Base-by-base conservation (phyloP, 1,284 basidiomycete species). In the Exobasidium rhododendri region DNA sequence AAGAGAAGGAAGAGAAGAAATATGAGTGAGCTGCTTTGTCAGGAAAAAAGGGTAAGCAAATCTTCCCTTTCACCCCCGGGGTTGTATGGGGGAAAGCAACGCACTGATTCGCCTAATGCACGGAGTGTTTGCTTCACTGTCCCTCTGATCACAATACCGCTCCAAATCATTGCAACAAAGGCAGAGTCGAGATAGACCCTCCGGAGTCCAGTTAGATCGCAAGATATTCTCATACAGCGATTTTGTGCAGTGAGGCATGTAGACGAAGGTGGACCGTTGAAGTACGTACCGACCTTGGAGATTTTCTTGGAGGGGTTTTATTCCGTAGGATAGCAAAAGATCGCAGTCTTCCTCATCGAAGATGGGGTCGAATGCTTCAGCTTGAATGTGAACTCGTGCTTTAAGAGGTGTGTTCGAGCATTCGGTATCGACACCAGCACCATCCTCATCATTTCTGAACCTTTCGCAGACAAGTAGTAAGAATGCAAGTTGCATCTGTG, bases 231-330 rank as follows among this genome's bases (percentile, higher is more conserved):
- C 67, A 55, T 69, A 69, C 22, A 69, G 50, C 31, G 56, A 55
- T 20, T 51, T 50, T 11, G 66, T 62, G 46, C 67, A 69, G 30
- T 65, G 67, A 1, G 67, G 67, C 67, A 69, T 69, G 32, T 64
- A 69, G 5, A 62, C 54, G 3, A 69, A 30, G 20, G 65, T 65
- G 5, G 63, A 55, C 5, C 29, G 26, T n/a, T 56, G 20, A 3
- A 67, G 45, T n/a, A 31, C 17, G 44, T 65, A 56, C 2, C 52
- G 52, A 4, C 32, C 31, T 55, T 35, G 52, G 4, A 30, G n/a
- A 55, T 55, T 35, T n/a, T n/a, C 52, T 14, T 44, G 20, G 13
- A 58, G 30, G 17, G 24, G 11, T 20, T 20, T 47, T 11, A 58
- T 22, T 17, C 20, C n/a, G 28, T 56, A 58, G 4, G 29, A 20